Percentiles rank a stretch among this genome's conserved stretches.
phyloP scores from a whole-genome alignment of 768 basidiomycete species.

The Mycena vitilis region DNA sequence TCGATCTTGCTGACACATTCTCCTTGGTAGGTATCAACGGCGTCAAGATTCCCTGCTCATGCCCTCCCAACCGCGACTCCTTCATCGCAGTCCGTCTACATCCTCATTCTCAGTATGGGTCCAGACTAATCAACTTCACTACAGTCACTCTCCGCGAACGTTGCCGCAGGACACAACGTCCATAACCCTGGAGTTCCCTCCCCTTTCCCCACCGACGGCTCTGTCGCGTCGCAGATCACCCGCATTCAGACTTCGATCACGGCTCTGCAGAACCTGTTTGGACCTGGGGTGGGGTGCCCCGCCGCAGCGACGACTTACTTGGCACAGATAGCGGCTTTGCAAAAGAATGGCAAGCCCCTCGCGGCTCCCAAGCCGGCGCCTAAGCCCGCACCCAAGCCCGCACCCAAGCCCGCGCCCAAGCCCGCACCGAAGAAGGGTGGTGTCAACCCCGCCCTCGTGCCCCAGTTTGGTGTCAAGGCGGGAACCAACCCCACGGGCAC shows the following conservation, averaged over 20 bases:
- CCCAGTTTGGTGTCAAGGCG: conserved; percentile 22
- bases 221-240: conserved; percentile 60
- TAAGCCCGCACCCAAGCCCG: conserved; percentile 8
- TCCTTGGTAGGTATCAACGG: background rate
- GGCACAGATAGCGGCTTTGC: background rate
- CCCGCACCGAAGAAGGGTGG: conserved; percentile 24
- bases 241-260: conserved; percentile 71
- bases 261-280: conserved; percentile 79
- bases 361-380: background rate
- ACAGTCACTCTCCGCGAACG: conserved; percentile 11
- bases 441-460: conserved; percentile 48
- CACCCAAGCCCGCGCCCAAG: conserved; percentile 5
- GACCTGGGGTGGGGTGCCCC: conserved; percentile 77
- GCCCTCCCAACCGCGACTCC: conserved; percentile 8
- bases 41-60: conserved; percentile 10
- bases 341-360: background rate
- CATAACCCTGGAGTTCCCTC: conserved; percentile 69
- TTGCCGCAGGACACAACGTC: conserved; percentile 10
- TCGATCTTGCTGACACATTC: no score
- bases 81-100: conserved; percentile 2
- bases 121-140: background rate
- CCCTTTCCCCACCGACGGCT: conserved; percentile 72
- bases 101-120: background rate
- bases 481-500: conserved; percentile 26
- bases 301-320: conserved; percentile 67